Evolutionary conservation across 164 flowering plant species (phyloP).

Genomic region (Aristolochia fimbriata): DNA sequence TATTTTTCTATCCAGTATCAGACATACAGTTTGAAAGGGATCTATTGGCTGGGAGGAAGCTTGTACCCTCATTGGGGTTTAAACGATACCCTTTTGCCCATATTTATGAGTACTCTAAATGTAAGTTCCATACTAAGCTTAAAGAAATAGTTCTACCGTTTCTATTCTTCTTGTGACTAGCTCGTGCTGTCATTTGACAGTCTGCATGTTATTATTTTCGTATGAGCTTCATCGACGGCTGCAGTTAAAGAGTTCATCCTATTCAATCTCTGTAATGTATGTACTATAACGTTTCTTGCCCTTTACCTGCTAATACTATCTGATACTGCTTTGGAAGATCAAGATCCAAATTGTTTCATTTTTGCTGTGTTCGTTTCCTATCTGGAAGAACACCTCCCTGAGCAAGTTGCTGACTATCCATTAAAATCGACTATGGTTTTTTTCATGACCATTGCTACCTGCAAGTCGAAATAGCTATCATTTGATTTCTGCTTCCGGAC

Average conservation of each 20-base stretch:
- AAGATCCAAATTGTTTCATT: not conserved
- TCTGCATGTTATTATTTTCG: slow-evolving; percentile 62
- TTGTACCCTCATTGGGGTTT: slow-evolving; percentile 12
- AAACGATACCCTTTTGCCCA: slow-evolving; percentile 55
- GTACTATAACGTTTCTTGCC: slow-evolving; percentile 12
- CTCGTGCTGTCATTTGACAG: slow-evolving; percentile 26
- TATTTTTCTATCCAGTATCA: slow-evolving; percentile 30
- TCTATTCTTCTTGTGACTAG: slow-evolving; percentile 3
- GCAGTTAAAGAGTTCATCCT: slow-evolving; percentile 29
- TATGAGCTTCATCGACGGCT: slow-evolving; percentile 71
- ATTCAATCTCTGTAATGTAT: slow-evolving; percentile 58
- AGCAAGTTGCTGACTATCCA: no score
- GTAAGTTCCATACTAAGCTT: slow-evolving; percentile 30
- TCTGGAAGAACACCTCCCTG: no score
- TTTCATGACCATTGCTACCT: no score
- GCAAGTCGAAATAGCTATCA: no score
- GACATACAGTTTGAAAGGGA: slow-evolving; percentile 37
- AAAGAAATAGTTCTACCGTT: not conserved
- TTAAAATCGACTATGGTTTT: no score
- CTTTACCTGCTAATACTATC: not conserved
- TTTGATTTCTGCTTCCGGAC: no score
- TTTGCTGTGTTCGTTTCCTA: no score
- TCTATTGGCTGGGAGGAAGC: slow-evolving; percentile 34
- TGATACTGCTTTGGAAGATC: not conserved
- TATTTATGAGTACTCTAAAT: slow-evolving; percentile 68